These are phyloP conservation scores for Achaetomiella virescens DNA, from an alignment of 495 filamentous ascomycete genomes.

Conservation along the genomic window DNA sequence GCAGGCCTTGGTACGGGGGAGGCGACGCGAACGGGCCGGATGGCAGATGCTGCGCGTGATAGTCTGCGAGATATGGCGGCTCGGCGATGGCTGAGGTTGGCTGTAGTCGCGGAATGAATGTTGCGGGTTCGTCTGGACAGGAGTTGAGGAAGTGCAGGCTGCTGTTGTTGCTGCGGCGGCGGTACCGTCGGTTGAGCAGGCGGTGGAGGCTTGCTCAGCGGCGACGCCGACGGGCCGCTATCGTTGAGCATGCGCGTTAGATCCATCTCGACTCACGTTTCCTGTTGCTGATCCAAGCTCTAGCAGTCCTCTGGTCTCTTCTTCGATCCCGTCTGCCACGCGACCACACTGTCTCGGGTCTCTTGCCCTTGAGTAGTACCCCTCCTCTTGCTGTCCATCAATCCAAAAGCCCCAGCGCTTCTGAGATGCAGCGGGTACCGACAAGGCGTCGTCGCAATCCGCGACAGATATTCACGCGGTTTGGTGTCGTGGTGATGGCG, in stretches of 20 bases:
- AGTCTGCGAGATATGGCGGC: slow-evolving; percentile 37
- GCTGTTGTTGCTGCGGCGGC: slow-evolving; percentile 19
- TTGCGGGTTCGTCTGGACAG: slow-evolving; percentile 36
- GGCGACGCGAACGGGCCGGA: slow-evolving; percentile 35
- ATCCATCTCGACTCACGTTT: slow-evolving; percentile 42
- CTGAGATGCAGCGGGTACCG: background rate
- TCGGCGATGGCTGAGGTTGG: slow-evolving; percentile 39
- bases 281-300: background rate
- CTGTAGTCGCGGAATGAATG: slow-evolving; percentile 44
- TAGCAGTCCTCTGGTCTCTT: background rate
- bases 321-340: background rate
- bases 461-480: slow-evolving; percentile 8
- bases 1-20: slow-evolving; percentile 34
- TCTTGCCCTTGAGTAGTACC: background rate
- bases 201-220: slow-evolving; percentile 18
- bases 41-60: slow-evolving; percentile 26
- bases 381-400: slow-evolving; percentile 15
- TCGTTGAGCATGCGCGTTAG: slow-evolving; percentile 51
- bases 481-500: slow-evolving; percentile 1
- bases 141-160: slow-evolving; percentile 41
- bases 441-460: background rate
- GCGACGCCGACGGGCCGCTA: slow-evolving; percentile 25
- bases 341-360: slow-evolving; percentile 4
- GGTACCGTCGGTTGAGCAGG: slow-evolving; percentile 9
- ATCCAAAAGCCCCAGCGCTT: background rate